A percentile compares a stretch with the other conserved stretches of the same genome.
Evolutionary conservation across 495 filamentous ascomycete species (phyloP).

Genomic region (Hypomontagnella submonticulosa): DNA sequence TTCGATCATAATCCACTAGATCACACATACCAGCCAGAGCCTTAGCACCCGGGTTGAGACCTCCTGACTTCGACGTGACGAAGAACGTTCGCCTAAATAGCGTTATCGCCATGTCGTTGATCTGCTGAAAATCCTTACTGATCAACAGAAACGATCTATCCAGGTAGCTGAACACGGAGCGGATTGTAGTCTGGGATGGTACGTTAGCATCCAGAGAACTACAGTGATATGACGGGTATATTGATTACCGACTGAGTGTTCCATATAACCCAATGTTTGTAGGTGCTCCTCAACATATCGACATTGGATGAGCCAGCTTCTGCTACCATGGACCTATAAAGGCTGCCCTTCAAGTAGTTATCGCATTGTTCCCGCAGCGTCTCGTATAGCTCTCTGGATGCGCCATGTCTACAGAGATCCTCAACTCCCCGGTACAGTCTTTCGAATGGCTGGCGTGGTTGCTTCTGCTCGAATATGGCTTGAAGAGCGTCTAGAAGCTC

Average conservation of each 20-base stretch:
- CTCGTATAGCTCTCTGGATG: constrained; percentile 71
- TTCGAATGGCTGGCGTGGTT: constrained; percentile 76
- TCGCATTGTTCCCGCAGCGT: constrained; percentile 71
- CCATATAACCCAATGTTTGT: constrained; percentile 82
- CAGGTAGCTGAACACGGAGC: constrained; percentile 90
- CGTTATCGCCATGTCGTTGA: constrained; percentile 67
- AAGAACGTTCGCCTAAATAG: constrained; percentile 71
- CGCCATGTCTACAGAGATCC: constrained; percentile 83
- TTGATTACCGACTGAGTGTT: constrained; percentile 76
- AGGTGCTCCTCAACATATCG: constrained; percentile 70
- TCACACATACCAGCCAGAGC: constrained; percentile 78
- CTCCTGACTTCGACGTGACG: constrained; percentile 50
- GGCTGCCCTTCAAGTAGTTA: constrained; percentile 55
- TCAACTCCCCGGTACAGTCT: constrained; percentile 90
- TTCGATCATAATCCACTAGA: constrained; percentile 78
- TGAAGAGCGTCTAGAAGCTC: constrained; percentile 78
- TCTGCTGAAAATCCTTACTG: constrained; percentile 59
- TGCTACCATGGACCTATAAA: constrained; percentile 63
- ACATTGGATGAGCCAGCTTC: constrained; percentile 65
- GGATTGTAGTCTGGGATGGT: constrained; percentile 69
- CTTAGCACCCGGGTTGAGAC: constrained; percentile 63
- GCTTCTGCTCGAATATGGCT: constrained; percentile 73
- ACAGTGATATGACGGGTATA: constrained; percentile 9
- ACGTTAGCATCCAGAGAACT: constrained; percentile 16
- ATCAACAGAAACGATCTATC: constrained; percentile 88